Evolutionary conservation across 306 rosid species (phyloP), one percentile per base, ranked within the genome.

Genomic region (Cajanus cajan): DNA sequence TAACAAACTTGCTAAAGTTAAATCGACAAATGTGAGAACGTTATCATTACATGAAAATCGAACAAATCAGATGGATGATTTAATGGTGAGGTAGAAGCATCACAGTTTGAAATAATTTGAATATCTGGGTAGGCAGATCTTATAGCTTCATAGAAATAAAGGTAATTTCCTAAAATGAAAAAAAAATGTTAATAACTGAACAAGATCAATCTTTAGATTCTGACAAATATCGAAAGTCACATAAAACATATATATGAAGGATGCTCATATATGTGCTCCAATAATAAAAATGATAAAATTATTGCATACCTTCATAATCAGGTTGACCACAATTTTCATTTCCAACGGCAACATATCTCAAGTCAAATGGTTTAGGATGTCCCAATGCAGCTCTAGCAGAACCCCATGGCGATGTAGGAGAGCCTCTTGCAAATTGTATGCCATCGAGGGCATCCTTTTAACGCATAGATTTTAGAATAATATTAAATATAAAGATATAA

Each of bases 371-470:
- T 55, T 87, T 82, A 3, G 91, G 90, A 79, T 88, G 98, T 83
- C 98, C 98, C 94, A 92, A 84, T 64, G 83, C 57, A 71, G 90
- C 94, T 82, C 98, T 96, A 58, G 87, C 0, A 25, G 93, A 83
- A 74, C 97, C 98, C 98, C 98, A 94, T 67, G 75, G 83, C 31
- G 97, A 89, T 77, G 66, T 68, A 31, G 89, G 82, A 71, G 66
- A 85, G 28, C 98, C 98, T 86, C 90, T 90, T 4, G 98, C 98
- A 86, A 94, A 94, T 88, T 94, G 96, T 18, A 94, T 77, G 63
- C 98, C 90, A 45, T 94, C 97, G 52, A 94, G 96, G 79, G 94
- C 98, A 77, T 94, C 98, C 98, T 66, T 41, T 19, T 18, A 22
- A 19, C 90, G 69, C 7, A 78, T 15, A 66, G 40, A 74, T 71